Evolutionary conservation across 768 basidiomycete genomes (phyloP).

Genomic region (Phanerochaete carnosa): DNA sequence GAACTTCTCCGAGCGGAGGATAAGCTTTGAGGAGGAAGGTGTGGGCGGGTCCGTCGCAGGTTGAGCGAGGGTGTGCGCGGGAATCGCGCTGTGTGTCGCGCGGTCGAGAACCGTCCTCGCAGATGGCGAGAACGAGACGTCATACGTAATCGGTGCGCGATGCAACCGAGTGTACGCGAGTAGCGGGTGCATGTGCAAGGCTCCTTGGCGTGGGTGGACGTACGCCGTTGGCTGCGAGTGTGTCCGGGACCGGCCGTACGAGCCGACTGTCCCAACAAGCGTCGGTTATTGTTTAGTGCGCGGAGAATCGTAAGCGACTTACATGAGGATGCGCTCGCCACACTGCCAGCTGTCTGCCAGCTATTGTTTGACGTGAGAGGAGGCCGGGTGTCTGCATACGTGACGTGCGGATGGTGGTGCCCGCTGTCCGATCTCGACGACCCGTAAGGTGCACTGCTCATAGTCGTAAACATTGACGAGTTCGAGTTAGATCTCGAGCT

Average conservation of each 20-base stretch:
- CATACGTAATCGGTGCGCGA: conserved; percentile 60
- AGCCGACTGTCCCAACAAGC: conserved; percentile 19
- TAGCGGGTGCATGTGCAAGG: conserved; percentile 61
- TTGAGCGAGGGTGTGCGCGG: conserved; percentile 52
- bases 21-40: conserved; percentile 39
- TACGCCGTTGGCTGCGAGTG: conserved; percentile 20
- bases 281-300: background rate
- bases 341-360: conserved; percentile 42
- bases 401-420: conserved; percentile 30
- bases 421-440: conserved; percentile 32
- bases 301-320: conserved; percentile 19
- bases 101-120: conserved; percentile 55
- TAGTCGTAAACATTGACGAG: conserved; percentile 43
- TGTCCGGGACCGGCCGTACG: conserved; percentile 16
- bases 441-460: conserved; percentile 24
- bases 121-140: conserved; percentile 54
- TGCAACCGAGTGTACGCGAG: conserved; percentile 54
- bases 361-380: conserved; percentile 44
- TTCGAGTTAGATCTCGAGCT: conserved; percentile 53
- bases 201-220: conserved; percentile 29
- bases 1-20: conserved; percentile 53
- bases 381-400: conserved; percentile 39
- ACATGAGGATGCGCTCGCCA: conserved; percentile 42
- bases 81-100: conserved; percentile 50
- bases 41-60: conserved; percentile 64